Evolutionary conservation across 1,284 basidiomycete genomes (phyloP).

Genomic region (Anthracocystis panici-leucophaei): DNA sequence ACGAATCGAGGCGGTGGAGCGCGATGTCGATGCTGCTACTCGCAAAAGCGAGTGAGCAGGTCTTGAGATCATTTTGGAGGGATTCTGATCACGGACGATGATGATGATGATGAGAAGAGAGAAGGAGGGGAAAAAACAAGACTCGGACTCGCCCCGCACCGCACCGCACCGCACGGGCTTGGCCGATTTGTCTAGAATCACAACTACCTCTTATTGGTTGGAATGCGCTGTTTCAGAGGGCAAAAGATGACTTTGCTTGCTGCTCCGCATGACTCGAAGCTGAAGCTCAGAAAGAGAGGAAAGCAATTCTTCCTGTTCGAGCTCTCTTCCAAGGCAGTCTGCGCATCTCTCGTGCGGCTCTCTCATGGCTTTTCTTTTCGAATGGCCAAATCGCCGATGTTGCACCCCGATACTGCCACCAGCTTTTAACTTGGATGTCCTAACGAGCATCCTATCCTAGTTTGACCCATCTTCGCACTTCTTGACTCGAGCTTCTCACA

Average conservation of each 20-base stretch:
- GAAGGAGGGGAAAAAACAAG: not conserved
- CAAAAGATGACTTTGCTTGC: not conserved
- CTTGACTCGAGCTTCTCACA: not conserved
- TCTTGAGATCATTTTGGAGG: conserved; percentile 44
- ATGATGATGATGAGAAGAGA: not conserved
- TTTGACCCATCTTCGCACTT: too few relatives aligned
- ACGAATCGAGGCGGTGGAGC: conserved; percentile 17
- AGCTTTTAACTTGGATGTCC: too few relatives aligned
- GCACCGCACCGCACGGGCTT: conserved; percentile 6
- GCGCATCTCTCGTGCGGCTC: too few relatives aligned
- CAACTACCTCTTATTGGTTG: not conserved
- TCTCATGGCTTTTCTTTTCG: too few relatives aligned
- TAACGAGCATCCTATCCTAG: too few relatives aligned
- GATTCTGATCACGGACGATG: not conserved
- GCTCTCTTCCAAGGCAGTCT: too few relatives aligned
- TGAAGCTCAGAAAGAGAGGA: not conserved
- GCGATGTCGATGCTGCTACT: conserved; percentile 22
- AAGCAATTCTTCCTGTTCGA: conserved; percentile 1
- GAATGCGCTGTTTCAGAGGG: not conserved
- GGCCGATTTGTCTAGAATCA: too few relatives aligned
- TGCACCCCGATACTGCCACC: too few relatives aligned
- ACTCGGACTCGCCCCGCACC: conserved; percentile 10
- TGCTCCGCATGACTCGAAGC: conserved; percentile 3
- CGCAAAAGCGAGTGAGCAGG: conserved; percentile 36
- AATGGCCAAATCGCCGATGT: too few relatives aligned